Percentiles rank a stretch among this genome's conserved stretches.
phyloP scores from a whole-genome alignment of 441 rosid genomes.

The Erodium trifolium region DNA sequence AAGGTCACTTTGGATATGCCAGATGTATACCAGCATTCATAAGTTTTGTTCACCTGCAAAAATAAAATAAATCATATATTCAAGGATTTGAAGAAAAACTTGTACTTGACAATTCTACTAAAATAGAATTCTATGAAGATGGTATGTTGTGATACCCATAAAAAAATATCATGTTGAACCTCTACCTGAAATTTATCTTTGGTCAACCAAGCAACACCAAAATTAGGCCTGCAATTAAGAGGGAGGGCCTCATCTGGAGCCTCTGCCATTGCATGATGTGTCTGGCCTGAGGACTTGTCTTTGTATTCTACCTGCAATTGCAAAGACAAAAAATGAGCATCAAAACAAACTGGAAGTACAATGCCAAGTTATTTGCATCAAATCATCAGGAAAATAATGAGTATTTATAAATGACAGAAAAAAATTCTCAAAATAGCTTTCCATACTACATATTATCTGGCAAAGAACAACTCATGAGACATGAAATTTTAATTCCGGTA shows the following conservation, averaged over 20 bases:
- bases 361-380: neutral
- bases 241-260: slow-evolving; percentile 92
- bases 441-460: neutral
- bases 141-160: neutral
- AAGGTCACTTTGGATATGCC: slow-evolving; percentile 62
- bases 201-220: slow-evolving; percentile 59
- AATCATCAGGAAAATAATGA: neutral
- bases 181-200: slow-evolving; percentile 73
- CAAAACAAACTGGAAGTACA: neutral
- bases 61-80: slow-evolving; percentile 1
- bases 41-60: slow-evolving; percentile 68
- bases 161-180: slow-evolving; percentile 14
- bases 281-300: slow-evolving; percentile 59
- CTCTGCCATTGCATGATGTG: slow-evolving; percentile 56
- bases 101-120: neutral
- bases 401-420: neutral
- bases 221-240: slow-evolving; percentile 68
- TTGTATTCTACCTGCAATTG: slow-evolving; percentile 60
- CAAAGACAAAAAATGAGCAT: slow-evolving; percentile 9
- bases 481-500: too few species aligned
- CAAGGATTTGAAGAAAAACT: neutral
- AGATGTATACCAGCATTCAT: slow-evolving; percentile 76
- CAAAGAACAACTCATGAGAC: neutral
- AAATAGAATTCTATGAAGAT: neutral
- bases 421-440: neutral